Evolutionary conservation across 2,329 filamentous ascomycete species (phyloP).

Genomic region (Parastagonospora avenae): DNA sequence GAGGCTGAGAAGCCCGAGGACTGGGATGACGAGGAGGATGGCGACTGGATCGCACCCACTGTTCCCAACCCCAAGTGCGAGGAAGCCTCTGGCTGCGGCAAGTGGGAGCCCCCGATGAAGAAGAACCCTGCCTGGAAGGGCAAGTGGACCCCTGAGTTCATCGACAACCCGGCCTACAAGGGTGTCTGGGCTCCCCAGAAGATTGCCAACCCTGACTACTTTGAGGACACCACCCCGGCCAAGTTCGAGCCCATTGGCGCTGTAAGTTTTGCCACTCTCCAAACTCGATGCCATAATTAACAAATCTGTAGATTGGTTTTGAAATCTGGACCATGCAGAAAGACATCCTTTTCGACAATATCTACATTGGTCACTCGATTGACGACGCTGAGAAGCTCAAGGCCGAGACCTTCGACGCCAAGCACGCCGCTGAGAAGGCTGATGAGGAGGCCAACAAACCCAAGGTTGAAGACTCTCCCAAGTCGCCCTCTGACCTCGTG

Average conservation of each 20-base stretch:
- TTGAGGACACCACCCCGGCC: constrained; percentile 93
- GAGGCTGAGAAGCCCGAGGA: constrained; percentile 97
- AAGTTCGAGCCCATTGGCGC: constrained; percentile 98
- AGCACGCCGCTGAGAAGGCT: constrained; percentile 81
- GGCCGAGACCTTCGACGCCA: constrained; percentile 86
- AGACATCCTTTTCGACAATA: constrained; percentile 99
- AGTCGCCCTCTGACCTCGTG: constrained; percentile 76
- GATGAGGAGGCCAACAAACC: constrained; percentile 80
- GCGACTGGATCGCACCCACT: constrained; percentile 91
- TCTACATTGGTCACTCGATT: constrained; percentile 97
- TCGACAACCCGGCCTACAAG: constrained; percentile 99
- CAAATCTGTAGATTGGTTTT: constrained; percentile 76
- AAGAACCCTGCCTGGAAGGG: constrained; percentile 98
- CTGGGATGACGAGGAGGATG: constrained; percentile 99
- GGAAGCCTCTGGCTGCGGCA: constrained; percentile 90
- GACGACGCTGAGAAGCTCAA: constrained; percentile 90
- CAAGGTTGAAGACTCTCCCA: constrained; percentile 68
- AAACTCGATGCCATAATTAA: constrained; percentile 15
- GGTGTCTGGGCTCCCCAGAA: constrained; percentile 91
- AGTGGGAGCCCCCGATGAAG: constrained; percentile 89
- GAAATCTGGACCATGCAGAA: constrained; percentile 99
- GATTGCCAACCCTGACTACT: constrained; percentile 96
- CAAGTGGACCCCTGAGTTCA: constrained; percentile 91
- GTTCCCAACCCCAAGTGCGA: constrained; percentile 96
- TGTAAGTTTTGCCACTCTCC: constrained; percentile 62